Evolutionary conservation across 208 protist genomes (phyloP).

Genomic region (Naegleria lovaniensis): DNA sequence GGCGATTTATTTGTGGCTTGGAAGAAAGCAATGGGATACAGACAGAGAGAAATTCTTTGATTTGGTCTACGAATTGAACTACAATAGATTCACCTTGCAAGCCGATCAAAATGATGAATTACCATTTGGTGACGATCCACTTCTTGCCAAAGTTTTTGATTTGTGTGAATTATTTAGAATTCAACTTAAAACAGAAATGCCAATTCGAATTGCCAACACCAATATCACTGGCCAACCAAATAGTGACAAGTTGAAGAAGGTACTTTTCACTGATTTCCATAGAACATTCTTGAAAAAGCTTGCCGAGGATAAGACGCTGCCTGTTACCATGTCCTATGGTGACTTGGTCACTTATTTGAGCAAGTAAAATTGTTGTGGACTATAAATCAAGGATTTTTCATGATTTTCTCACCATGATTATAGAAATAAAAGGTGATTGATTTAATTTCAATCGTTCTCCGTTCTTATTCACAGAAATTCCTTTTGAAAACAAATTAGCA

Average conservation of each 20-base stretch:
- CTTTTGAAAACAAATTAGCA: too few relatives aligned
- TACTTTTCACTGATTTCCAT: neutral
- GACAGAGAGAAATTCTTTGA: neutral
- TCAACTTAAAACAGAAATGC: neutral
- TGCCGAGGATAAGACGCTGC: neutral
- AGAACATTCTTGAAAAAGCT: conserved; percentile 16
- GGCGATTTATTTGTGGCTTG: neutral
- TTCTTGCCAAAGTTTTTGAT: neutral
- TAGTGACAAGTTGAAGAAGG: neutral
- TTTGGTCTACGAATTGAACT: neutral
- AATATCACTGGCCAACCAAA: neutral
- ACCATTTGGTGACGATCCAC: neutral
- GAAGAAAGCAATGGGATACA: neutral
- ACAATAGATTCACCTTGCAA: neutral
- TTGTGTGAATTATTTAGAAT: neutral
- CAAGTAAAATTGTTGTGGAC: neutral
- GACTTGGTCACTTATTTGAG: neutral
- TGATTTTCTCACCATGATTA: too few relatives aligned
- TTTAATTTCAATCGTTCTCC: too few relatives aligned
- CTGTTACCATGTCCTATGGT: neutral
- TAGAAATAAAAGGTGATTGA: too few relatives aligned
- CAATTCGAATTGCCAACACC: neutral
- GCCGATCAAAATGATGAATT: neutral
- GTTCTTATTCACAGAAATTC: too few relatives aligned
- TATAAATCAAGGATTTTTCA: too few relatives aligned